Base-by-base conservation (phyloP, 495 filamentous ascomycete species). In the Letharia columbiana region DNA sequence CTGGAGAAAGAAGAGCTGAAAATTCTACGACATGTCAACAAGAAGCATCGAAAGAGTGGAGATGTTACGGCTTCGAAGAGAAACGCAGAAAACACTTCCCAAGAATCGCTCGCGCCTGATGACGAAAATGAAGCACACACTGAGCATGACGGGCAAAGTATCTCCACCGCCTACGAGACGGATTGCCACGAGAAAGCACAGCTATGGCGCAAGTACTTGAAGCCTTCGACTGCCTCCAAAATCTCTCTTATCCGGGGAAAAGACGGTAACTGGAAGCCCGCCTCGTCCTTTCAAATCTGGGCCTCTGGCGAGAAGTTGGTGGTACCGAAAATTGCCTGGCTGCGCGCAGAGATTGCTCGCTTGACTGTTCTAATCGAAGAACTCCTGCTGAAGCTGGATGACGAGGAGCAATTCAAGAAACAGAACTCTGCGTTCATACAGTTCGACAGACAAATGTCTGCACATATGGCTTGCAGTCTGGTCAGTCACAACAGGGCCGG, bases 391-490 rank as follows among this genome's bases (percentile, higher is more conserved):
- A 81, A 91, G 41, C 89, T 89, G 1, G 92, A 97, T 71, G 84
- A 86, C 44, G 97, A 90, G 66, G 91, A 91, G 4, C 79, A 91
- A 66, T 96, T 97, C 62, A 67, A 66, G 70, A 71, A 68, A 63
- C 70, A 68, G 91, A 97, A 92, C 71, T 96, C 94, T 28, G 94
- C 94, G 35, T 98, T 98, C 72, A 92, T 98, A 65, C 94, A 98
- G 74, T 98, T 98, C 82, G 96, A 98, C 71, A 89, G 96, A 71
- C 94, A 98, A 76, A 91, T 96, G 15, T 90, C 92, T 20, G 94
- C 94, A 4, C 94, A 98, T 70, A 98, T 98, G 94, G 92, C 92
- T 66, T 96, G 91, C 73, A 92, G 97, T 75, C 83, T 91, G 17
- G 84, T 96, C 67, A 92, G 86, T 50, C 93, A 98, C 71, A 94